These are phyloP conservation scores for Moesziomyces globuligerus DNA, from an alignment of 1,284 basidiomycete genomes.

Conservation along the genomic window DNA sequence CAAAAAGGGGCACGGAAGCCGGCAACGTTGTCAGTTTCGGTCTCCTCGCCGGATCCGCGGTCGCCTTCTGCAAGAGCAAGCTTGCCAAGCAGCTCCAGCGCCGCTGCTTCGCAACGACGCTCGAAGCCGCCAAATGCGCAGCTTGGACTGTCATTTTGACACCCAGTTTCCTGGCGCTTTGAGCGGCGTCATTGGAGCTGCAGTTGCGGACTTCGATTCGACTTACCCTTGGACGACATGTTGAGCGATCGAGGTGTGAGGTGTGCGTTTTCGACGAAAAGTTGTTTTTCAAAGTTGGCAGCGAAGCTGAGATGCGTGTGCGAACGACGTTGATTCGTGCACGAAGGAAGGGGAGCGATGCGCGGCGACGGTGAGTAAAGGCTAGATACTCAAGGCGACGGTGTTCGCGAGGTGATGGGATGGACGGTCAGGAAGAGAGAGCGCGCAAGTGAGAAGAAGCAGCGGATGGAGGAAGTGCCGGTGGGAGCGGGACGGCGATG, in stretches of 20 bases:
- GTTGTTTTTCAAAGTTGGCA: constrained; percentile 3
- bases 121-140: too few relatives aligned
- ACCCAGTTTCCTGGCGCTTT: too few relatives aligned
- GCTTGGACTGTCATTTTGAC: background rate
- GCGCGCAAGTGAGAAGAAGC: constrained; percentile 3
- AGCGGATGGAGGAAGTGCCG: constrained; percentile 1
- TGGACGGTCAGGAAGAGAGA: constrained; percentile 18
- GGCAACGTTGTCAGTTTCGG: constrained; percentile 1
- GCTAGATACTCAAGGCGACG: constrained; percentile 49
- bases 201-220: background rate
- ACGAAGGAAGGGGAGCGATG: constrained; percentile 9
- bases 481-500: constrained; percentile 18
- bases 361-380: constrained; percentile 45
- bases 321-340: constrained; percentile 3
- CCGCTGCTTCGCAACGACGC: too few relatives aligned
- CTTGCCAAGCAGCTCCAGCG: too few relatives aligned
- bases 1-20: background rate
- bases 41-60: background rate
- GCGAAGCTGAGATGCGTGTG: constrained; percentile 1
- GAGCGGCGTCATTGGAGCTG: too few relatives aligned
- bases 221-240: constrained; percentile 58
- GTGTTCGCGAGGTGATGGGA: constrained; percentile 14
- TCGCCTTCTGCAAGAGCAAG: background rate
- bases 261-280: constrained; percentile 7
- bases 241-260: constrained; percentile 16